Base-by-base conservation (phyloP, 352 stramenopile genomes). In the Pythium pyrilobum region DNA sequence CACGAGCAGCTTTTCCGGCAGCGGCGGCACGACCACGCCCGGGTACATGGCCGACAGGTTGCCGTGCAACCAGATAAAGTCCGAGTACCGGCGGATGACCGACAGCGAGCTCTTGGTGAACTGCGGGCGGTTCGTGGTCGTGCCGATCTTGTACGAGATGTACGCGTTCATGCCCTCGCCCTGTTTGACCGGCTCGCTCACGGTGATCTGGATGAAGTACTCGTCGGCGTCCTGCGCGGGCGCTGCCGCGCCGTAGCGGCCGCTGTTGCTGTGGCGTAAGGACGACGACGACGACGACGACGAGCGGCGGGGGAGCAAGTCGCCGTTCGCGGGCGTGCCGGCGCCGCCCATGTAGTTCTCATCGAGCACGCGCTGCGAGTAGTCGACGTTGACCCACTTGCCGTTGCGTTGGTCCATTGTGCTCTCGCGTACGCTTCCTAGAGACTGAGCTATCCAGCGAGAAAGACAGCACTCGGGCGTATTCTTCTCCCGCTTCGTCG, bases 141-240 rank as follows among this genome's bases (percentile, higher is more conserved):
- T 95, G 40, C 66, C 77, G 66, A 98, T 95, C 58, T 97, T 97
- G 78, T 99, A 99, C 51, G 89, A 97, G 40, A 98, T 98, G 67
- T 97, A 98, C 52, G 96, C 93, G 67, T 98, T 98, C 74, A 99
- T 98, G 39, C 96, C 95, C 57, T 98, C 96, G 29, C 85, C 82
- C 55, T 98, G 92, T 67, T 98, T 98, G 11, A 98, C 87, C 0
- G 96, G 96, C 70, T 98, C 96, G 20, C 85, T 96, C 11, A 99
- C 96, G 0, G 75, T 69, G 57, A 96, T 85, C 63, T 94, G 70
- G 57, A 95, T 89, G 28, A 50, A 71, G 5, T 67, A 53, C 12
- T 64, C 63, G 1, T 69, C 62, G 20, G n/a, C 34, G 6, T 52
- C 53, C 1, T 39, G 34, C 21, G 53, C 11, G 4, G 44, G 10